phyloP scores from a whole-genome alignment of 192 early-diverging fungal species.

The Coemansia sp. region DNA sequence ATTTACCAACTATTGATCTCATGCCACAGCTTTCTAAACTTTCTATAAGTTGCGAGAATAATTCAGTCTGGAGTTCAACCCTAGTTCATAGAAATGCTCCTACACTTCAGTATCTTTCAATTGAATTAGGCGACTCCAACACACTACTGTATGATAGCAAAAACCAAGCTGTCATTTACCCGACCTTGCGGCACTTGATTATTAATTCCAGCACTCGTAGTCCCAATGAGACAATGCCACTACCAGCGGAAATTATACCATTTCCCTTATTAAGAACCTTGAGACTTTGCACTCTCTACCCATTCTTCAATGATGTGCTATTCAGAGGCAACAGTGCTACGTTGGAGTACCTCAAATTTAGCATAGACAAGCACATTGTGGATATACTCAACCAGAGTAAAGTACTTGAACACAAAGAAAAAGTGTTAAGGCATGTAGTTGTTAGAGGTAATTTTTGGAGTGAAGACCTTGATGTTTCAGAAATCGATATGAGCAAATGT shows the following conservation, averaged over 20 bases:
- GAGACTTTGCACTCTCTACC: not conserved
- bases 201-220: not conserved
- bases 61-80: not conserved
- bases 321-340: conserved; percentile 8
- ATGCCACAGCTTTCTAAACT: not conserved
- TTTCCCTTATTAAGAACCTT: conserved; percentile 3
- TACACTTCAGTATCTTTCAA: not conserved
- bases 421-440: not conserved
- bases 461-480: not conserved
- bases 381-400: not conserved
- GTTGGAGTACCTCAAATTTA: not conserved
- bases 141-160: not conserved
- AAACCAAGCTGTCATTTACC: not conserved
- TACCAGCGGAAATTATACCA: not conserved
- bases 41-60: not conserved
- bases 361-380: not conserved
- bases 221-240: not conserved
- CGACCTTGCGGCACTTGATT: not conserved
- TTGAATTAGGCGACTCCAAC: not conserved
- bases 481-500: not conserved
- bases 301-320: conserved; percentile 11
- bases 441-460: not conserved
- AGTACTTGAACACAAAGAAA: not conserved
- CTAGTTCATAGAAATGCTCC: not conserved
- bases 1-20: not conserved